Evolutionary conservation across 208 protist species (phyloP).

Genomic region (Leishmania arabica): DNA sequence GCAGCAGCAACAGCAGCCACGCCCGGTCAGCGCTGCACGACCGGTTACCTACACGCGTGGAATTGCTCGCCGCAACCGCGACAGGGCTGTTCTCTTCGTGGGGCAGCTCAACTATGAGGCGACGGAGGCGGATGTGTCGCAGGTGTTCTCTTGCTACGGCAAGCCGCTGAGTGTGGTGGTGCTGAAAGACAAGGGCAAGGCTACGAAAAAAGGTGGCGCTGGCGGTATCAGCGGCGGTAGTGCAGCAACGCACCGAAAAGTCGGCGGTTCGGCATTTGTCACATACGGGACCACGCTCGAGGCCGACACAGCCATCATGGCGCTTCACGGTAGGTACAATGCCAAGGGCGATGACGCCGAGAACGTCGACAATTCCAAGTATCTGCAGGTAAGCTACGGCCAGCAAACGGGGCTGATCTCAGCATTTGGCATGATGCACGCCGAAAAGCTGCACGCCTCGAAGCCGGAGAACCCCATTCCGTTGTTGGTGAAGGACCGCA

Average conservation of each 20-base stretch:
- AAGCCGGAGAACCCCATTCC: slow-evolving; percentile 61
- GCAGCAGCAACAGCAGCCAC: neutral
- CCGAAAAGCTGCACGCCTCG: slow-evolving; percentile 35
- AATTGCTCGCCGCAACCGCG: slow-evolving; percentile 37
- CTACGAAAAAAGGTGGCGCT: neutral
- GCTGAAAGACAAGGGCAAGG: slow-evolving; percentile 45
- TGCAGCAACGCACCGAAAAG: slow-evolving; percentile 29
- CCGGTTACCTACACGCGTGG: neutral
- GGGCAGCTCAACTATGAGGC: slow-evolving; percentile 75
- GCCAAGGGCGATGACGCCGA: slow-evolving; percentile 46
- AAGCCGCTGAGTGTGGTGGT: slow-evolving; percentile 70
- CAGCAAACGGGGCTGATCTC: slow-evolving; percentile 55
- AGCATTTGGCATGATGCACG: slow-evolving; percentile 45
- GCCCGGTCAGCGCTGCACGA: neutral
- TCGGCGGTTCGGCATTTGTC: slow-evolving; percentile 66
- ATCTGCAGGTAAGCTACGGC: slow-evolving; percentile 67
- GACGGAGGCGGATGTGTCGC: slow-evolving; percentile 56
- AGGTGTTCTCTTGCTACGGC: slow-evolving; percentile 75
- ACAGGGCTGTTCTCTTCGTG: slow-evolving; percentile 58
- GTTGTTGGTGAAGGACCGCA: slow-evolving; percentile 21
- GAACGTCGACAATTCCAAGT: slow-evolving; percentile 33
- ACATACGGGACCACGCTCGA: slow-evolving; percentile 65
- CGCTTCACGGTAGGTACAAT: slow-evolving; percentile 64
- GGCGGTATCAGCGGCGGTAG: neutral
- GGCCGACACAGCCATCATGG: slow-evolving; percentile 70